A percentile compares a stretch with the other conserved stretches of the same genome.
phyloP scores from a whole-genome alignment of 345 rosid species.

The Eucalyptus sp. region DNA sequence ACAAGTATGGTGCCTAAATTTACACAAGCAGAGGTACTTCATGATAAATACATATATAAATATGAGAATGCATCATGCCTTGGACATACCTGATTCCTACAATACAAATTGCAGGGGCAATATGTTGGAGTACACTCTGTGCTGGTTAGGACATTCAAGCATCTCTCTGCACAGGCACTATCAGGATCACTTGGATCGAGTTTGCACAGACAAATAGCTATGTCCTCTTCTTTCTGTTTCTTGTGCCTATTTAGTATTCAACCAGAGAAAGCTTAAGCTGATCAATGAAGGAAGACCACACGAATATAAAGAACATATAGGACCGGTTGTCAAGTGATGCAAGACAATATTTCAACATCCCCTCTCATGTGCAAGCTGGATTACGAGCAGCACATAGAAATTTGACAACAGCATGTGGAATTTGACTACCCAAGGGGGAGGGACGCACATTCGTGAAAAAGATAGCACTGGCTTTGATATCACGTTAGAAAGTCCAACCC shows the following conservation, averaged over 20 bases:
- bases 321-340: neutral
- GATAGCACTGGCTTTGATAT: neutral
- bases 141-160: constrained; percentile 78
- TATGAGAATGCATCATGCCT: neutral
- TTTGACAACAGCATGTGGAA: neutral
- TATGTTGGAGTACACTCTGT: constrained; percentile 84
- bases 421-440: neutral
- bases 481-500: neutral
- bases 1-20: neutral
- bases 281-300: neutral
- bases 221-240: constrained; percentile 93
- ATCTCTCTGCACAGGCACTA: constrained; percentile 82
- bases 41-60: neutral
- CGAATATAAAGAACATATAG: neutral
- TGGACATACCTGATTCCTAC: constrained; percentile 67
- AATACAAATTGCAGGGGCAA: constrained; percentile 64
- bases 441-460: neutral
- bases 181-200: constrained; percentile 55
- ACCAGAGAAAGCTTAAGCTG: neutral
- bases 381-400: neutral
- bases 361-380: too few species aligned
- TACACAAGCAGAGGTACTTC: neutral
- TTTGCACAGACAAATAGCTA: constrained; percentile 75
- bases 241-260: constrained; percentile 41
- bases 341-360: neutral